Percentiles rank a stretch among this genome's conserved stretches.
Evolutionary conservation across 1,284 basidiomycete genomes (phyloP).

Genomic region (Mycena citricolor): DNA sequence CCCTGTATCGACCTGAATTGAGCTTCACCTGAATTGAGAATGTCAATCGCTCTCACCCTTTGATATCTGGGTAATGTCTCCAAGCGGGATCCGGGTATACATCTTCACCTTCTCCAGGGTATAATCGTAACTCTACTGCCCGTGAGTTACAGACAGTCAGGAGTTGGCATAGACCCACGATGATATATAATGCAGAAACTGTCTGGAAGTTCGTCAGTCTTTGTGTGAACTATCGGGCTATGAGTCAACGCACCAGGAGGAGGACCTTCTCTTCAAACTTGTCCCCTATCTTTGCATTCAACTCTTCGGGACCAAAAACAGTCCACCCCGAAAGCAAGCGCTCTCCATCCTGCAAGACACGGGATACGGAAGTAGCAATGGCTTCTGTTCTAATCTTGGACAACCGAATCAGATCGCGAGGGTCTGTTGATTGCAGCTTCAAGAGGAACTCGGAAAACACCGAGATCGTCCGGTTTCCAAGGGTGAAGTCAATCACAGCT

Average conservation of each 20-base stretch:
- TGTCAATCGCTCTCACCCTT: conserved; percentile 55
- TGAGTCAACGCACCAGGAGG: conserved; percentile 66
- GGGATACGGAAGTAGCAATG: conserved; percentile 81
- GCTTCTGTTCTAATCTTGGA: conserved; percentile 88
- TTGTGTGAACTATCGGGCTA: background rate
- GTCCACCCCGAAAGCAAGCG: conserved; percentile 87
- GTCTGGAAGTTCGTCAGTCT: conserved; percentile 34
- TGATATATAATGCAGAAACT: conserved; percentile 46
- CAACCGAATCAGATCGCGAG: conserved; percentile 82
- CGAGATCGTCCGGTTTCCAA: conserved; percentile 80
- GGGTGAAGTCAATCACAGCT: conserved; percentile 89
- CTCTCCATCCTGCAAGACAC: conserved; percentile 83
- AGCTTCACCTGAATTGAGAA: conserved; percentile 9
- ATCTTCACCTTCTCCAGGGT: conserved; percentile 86
- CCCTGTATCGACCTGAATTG: conserved; percentile 43
- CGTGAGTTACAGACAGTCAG: too few species aligned
- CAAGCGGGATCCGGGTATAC: conserved; percentile 86
- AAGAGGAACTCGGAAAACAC: conserved; percentile 92
- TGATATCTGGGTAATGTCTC: conserved; percentile 78
- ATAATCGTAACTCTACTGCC: conserved; percentile 89
- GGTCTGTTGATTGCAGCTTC: conserved; percentile 86
- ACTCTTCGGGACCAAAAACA: conserved; percentile 78
- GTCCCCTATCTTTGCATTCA: conserved; percentile 69
- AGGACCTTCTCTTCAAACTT: conserved; percentile 93
- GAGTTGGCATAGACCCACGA: too few species aligned